Base-by-base conservation (phyloP, 2,329 filamentous ascomycete species). In the Diaporthe sp. region DNA sequence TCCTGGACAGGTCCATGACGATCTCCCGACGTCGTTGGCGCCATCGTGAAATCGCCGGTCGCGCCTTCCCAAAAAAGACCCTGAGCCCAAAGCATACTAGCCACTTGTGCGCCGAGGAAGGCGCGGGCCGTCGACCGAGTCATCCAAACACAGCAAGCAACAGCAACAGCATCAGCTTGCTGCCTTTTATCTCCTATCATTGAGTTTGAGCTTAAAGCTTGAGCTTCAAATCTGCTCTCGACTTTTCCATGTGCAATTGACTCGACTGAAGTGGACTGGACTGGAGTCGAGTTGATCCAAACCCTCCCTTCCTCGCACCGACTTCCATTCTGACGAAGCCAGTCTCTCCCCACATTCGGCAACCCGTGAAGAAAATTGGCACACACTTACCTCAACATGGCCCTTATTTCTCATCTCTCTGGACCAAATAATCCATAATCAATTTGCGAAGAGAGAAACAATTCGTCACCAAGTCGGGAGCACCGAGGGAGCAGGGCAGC, bases 41-140 rank as follows among this genome's bases (percentile, higher is more conserved):
- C 64, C 64, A 54, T 68, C 64, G 47, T 52, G 64, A 68, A 68
- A 47, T 66, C 60, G 60, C 60, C 28, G 40, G 40, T 28, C 40
- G n/a, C 45, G n/a, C 57, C 57, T 40, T 25, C 55, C 55, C 55
- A 38, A 25, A 33, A 30, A 10, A 35, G 6, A 19, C 61, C 61
- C 35, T 17, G n/a, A 3, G 33, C 35, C 35, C 35, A 50, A 67
- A 50, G 28, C 61, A 47, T n/a, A 25, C 45, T n/a, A 35, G 30
- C 22, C 17, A 30, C 40, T 4, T 35, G 4, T 1, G 30, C 9
- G n/a, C 58, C 8, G 12, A 13, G 15, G 8, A 30, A 45, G 9
- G 25, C 9, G 55, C 33, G 17, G 10, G 22, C 52, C 55, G 33
- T 35, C 30, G 19, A 28, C 19, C 28, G 42, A 50, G 40, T 33